These are phyloP conservation scores for Sphagnum fallax DNA, from an alignment of 228 moss, liverwort and hornwort genomes.

Conservation along the genomic window DNA sequence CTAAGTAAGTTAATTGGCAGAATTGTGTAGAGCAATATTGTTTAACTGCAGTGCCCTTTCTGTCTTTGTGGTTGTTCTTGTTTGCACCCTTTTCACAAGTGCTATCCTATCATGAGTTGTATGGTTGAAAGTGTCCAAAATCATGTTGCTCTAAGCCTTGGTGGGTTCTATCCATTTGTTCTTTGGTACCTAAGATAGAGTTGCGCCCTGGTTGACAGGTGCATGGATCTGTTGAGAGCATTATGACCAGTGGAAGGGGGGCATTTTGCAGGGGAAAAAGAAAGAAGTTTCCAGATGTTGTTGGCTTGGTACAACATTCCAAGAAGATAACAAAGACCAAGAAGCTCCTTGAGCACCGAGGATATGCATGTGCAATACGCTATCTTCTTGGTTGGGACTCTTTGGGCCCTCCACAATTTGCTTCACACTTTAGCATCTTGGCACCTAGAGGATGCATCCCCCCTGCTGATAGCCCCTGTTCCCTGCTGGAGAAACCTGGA, in stretches of 20 bases:
- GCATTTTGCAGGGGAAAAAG: constrained; percentile 5
- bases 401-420: neutral
- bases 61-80: too few species aligned
- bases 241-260: neutral
- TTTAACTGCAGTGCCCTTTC: too few species aligned
- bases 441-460: neutral
- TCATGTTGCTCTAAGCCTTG: too few species aligned
- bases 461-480: neutral
- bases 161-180: too few species aligned
- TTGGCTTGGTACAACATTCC: constrained; percentile 13
- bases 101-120: too few species aligned
- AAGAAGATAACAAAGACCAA: constrained; percentile 7
- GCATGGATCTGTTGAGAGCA: too few species aligned
- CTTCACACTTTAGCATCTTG: neutral
- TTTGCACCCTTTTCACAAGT: too few species aligned
- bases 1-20: neutral
- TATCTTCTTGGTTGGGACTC: constrained; percentile 15
- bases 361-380: constrained; percentile 12
- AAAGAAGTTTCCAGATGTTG: constrained; percentile 12
- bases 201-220: too few species aligned
- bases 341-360: constrained; percentile 10
- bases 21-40: too few species aligned
- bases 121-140: too few species aligned
- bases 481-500: neutral
- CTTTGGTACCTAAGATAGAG: too few species aligned